Conservation (phyloP, 768 basidiomycete species). For the Serendipita vermifera region DNA sequence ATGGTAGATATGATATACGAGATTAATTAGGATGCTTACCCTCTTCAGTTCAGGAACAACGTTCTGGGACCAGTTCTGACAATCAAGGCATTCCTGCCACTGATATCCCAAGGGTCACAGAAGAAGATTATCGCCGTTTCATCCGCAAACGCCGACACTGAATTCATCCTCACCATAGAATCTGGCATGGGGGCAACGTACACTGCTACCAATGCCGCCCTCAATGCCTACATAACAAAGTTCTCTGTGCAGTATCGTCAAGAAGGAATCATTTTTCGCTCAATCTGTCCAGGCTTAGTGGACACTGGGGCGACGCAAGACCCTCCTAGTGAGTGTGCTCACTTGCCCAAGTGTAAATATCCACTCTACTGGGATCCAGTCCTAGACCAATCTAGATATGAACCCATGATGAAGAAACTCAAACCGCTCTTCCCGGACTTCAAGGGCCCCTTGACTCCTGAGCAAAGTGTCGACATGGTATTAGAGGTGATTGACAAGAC, state of each 20-base stretch:
- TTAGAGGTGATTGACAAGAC: constrained; percentile 15
- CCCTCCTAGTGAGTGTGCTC: too few relatives aligned
- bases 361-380: too few relatives aligned
- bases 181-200: constrained; percentile 4
- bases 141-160: constrained; percentile 8
- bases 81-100: constrained; percentile 16
- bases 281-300: constrained; percentile 9
- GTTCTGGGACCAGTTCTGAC: constrained; percentile 15
- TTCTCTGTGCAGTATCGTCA: constrained; percentile 12
- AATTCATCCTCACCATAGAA: constrained; percentile 8
- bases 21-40: too few relatives aligned
- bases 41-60: constrained; percentile 14
- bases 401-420: constrained; percentile 14
- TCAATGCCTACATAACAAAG: constrained; percentile 10
- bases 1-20: too few relatives aligned
- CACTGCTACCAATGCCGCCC: constrained; percentile 9
- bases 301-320: constrained; percentile 8
- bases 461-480: constrained; percentile 15
- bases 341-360: too few relatives aligned
- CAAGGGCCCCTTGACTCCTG: constrained; percentile 17
- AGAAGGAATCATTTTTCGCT: constrained; percentile 12
- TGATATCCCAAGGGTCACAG: constrained; percentile 12
- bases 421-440: constrained; percentile 14
- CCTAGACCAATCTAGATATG: constrained; percentile 6
- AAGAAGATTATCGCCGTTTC: constrained; percentile 14